Base-by-base conservation (phyloP, 805 yeast species). In the Yarrowia yakushimensis region DNA sequence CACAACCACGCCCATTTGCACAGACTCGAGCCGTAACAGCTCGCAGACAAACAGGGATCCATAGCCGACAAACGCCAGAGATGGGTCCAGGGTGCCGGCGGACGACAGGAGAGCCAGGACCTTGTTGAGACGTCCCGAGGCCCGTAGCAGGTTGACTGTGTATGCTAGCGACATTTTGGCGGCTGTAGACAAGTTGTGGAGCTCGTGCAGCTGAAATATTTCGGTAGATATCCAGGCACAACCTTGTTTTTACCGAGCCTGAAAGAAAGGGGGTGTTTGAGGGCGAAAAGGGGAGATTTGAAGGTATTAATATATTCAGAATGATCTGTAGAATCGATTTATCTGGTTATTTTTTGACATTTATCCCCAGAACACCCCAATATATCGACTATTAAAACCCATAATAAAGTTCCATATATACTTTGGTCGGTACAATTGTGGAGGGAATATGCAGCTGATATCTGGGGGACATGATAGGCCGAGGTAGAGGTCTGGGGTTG, bases 51-150 rank as follows among this genome's bases (percentile, higher is more conserved):
- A 57, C 22, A 65, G 66, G n/a, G 73, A 65, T 22, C 72, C 68
- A 60, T 71, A 71, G 18, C 72, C 72, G 17, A 70, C 66, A 4
- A 68, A 68, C n/a, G 69, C 66, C 15, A 71, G 68, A 17, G 67
- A 36, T 36, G 65, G 63, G 55, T 71, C 73, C 23, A 55, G 48
- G 22, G 61, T 55, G n/a, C 61, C 61, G 20, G 61, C 34, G 22
- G 20, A 23, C 28, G 39, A 28, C 0, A 55, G 61, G 1, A 55
- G 48, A 15, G 48, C 48, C 30, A 55, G 61, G 30, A 55, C 61
- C 23, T 55, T 55, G 61, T 55, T 41, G 28, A 55, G 48, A 3
- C 61, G 46, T 10, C 61, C 61, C 11, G 63, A 42, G 31, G 63
- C 34, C 33, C 43, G 46, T 45, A 64, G 60, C 31, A 62, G 37